These are phyloP conservation scores for Alternaria consortialis DNA, from an alignment of 2,329 filamentous ascomycete species.

Conservation along the genomic window DNA sequence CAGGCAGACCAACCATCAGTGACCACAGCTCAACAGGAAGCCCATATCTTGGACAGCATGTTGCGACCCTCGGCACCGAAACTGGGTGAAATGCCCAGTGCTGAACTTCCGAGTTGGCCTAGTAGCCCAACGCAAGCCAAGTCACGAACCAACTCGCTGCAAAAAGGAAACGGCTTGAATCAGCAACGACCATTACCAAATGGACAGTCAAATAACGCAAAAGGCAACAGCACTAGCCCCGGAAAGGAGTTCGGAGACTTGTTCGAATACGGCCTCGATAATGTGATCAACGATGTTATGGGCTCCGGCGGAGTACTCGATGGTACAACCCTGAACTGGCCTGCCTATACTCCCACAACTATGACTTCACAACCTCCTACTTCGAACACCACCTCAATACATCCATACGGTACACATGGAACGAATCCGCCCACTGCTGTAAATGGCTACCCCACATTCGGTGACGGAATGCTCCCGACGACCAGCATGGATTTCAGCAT, in stretches of 20 bases:
- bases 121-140: conserved; percentile 21
- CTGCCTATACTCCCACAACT: background rate
- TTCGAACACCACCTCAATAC: conserved; percentile 1
- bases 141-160: background rate
- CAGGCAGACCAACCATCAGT: conserved; percentile 15
- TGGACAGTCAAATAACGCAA: background rate
- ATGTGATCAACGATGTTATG: conserved; percentile 42
- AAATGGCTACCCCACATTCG: conserved; percentile 26
- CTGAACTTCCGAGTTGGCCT: conserved; percentile 32
- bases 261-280: conserved; percentile 37
- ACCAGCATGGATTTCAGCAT: conserved; percentile 32
- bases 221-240: background rate
- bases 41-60: conserved; percentile 40
- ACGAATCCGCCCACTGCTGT: conserved; percentile 8
- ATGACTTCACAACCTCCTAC: background rate
- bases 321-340: conserved; percentile 18
- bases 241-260: conserved; percentile 34
- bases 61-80: conserved; percentile 38
- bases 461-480: conserved; percentile 29
- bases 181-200: conserved; percentile 9
- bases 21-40: conserved; percentile 30
- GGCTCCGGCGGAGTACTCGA: conserved; percentile 5
- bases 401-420: conserved; percentile 3
- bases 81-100: conserved; percentile 36
- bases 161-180: background rate